These are phyloP conservation scores for Kuraishia piskuri DNA, from an alignment of 805 yeast genomes.

Conservation along the genomic window DNA sequence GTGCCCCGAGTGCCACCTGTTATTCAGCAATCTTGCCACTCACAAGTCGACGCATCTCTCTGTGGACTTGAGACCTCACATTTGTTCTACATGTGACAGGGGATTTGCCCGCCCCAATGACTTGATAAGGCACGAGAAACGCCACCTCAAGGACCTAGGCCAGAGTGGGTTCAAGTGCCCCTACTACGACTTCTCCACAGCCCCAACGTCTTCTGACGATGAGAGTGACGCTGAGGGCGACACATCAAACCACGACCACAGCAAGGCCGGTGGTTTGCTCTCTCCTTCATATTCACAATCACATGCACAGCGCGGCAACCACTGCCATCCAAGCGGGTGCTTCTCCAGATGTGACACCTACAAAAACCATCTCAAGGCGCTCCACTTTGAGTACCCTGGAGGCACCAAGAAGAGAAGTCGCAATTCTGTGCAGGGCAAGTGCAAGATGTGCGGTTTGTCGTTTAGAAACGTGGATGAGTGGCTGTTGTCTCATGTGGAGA, in stretches of 20 bases:
- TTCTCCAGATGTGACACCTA: slow-evolving; percentile 87
- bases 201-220: slow-evolving; percentile 14
- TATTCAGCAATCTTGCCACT: slow-evolving; percentile 73
- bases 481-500: slow-evolving; percentile 68
- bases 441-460: slow-evolving; percentile 64
- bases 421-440: slow-evolving; percentile 56
- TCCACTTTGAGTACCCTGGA: slow-evolving; percentile 81
- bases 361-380: slow-evolving; percentile 83
- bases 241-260: slow-evolving; percentile 16
- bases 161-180: slow-evolving; percentile 74
- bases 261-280: slow-evolving; percentile 15
- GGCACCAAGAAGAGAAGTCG: slow-evolving; percentile 81
- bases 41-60: slow-evolving; percentile 73
- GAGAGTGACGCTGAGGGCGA: slow-evolving; percentile 1
- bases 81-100: slow-evolving; percentile 69
- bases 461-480: slow-evolving; percentile 73
- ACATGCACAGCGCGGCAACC: slow-evolving; percentile 6
- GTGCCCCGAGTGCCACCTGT: slow-evolving; percentile 30
- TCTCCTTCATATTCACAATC: slow-evolving; percentile 8
- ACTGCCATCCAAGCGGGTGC: slow-evolving; percentile 76
- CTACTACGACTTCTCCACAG: slow-evolving; percentile 30
- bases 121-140: slow-evolving; percentile 72
- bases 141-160: slow-evolving; percentile 75
- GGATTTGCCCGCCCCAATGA: slow-evolving; percentile 89
- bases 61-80: slow-evolving; percentile 66